Conservation (phyloP, 306 rosid genomes). For the Casuarina equisetifolia region DNA sequence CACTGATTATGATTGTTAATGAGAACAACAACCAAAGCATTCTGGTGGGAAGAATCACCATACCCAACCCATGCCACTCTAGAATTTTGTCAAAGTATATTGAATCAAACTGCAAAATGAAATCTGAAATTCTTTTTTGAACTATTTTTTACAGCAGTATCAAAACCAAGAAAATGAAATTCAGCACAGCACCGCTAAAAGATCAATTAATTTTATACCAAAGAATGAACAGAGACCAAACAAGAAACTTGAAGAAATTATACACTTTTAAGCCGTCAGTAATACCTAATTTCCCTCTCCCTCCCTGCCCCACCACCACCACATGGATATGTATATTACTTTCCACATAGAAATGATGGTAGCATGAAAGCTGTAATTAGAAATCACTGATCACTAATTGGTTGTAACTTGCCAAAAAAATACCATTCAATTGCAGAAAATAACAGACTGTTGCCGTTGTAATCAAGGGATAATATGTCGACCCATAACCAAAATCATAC, state of each 20-base stretch:
- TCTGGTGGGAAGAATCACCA: neutral
- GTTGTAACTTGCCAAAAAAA: neutral
- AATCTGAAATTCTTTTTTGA: neutral
- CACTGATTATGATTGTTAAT: neutral
- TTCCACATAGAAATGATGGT: too few relatives aligned
- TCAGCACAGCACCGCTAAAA: neutral
- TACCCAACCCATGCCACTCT: neutral
- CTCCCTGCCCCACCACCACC: neutral
- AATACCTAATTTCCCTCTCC: too few relatives aligned
- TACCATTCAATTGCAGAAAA: neutral
- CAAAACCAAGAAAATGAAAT: neutral
- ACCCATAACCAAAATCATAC: neutral
- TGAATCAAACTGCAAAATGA: neutral
- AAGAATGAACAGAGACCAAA: neutral
- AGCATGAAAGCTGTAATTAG: too few relatives aligned
- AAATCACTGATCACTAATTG: neutral
- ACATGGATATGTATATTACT: too few relatives aligned
- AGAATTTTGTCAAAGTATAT: neutral
- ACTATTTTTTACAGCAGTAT: neutral
- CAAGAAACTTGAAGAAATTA: neutral
- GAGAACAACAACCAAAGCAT: neutral
- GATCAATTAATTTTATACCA: neutral
- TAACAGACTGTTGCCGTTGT: neutral
- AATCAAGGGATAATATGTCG: neutral
- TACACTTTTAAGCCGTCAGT: too few relatives aligned